Conservation (phyloP, 129 eudicot genomes). For the Artemisia argyi region DNA sequence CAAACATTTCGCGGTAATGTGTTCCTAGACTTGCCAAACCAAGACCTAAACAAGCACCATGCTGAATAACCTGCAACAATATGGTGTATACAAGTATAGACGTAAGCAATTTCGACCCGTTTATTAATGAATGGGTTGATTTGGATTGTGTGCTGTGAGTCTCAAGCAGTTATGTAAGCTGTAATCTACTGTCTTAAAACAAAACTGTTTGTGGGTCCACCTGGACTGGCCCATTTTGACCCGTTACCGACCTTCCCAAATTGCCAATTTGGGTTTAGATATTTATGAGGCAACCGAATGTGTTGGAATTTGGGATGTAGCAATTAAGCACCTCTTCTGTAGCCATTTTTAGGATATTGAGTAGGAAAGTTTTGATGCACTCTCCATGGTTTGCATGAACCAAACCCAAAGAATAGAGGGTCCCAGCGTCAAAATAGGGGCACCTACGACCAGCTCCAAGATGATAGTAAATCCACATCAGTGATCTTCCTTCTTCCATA, state of each 20-base stretch:
- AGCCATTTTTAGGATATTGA: slow-evolving; percentile 80
- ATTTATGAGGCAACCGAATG: neutral
- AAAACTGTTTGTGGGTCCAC: too few relatives aligned
- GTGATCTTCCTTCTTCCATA: slow-evolving; percentile 91
- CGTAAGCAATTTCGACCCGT: too few relatives aligned
- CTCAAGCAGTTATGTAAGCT: too few relatives aligned
- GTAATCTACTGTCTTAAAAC: too few relatives aligned
- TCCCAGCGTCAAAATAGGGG: slow-evolving; percentile 97
- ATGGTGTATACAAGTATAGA: too few relatives aligned
- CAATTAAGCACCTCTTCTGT: slow-evolving; percentile 67
- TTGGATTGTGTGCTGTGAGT: too few relatives aligned
- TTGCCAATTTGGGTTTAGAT: neutral
- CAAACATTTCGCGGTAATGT: slow-evolving; percentile 78
- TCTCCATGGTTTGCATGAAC: slow-evolving; percentile 98
- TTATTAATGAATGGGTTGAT: too few relatives aligned
- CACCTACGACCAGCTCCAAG: slow-evolving; percentile 92
- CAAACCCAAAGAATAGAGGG: slow-evolving; percentile 85
- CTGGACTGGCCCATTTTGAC: too few relatives aligned
- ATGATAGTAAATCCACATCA: slow-evolving; percentile 95
- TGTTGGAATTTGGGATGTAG: neutral
- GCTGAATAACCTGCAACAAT: slow-evolving; percentile 83
- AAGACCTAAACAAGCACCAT: slow-evolving; percentile 97
- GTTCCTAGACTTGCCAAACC: slow-evolving; percentile 97
- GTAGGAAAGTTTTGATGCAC: slow-evolving; percentile 88
- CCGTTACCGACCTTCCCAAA: too few relatives aligned